Conservation (phyloP, 495 filamentous ascomycete genomes). For the Aspergillus homomorphus region DNA sequence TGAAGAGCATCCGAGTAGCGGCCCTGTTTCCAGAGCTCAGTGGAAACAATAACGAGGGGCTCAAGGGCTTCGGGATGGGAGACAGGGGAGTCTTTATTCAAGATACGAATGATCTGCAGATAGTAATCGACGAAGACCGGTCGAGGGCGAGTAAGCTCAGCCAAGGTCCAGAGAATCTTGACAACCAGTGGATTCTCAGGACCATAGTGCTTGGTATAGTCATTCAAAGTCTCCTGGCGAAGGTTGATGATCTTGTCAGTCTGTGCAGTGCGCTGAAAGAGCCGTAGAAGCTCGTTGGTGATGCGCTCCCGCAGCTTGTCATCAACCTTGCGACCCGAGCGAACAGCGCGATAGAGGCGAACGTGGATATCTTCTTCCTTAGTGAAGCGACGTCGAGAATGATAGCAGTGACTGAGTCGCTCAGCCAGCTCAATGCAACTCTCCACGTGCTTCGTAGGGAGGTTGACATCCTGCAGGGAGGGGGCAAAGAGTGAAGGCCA, state of each 20-base stretch:
- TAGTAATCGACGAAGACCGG: conserved; percentile 42
- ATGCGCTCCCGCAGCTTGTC: conserved; percentile 34
- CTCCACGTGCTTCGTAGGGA: conserved; percentile 31
- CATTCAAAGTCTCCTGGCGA: conserved; percentile 35
- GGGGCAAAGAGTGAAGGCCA: conserved; percentile 37
- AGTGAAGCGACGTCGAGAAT: conserved; percentile 33
- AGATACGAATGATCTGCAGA: conserved; percentile 32
- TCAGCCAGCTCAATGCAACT: conserved; percentile 30
- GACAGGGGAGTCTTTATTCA: conserved; percentile 35
- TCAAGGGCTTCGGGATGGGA: conserved; percentile 38
- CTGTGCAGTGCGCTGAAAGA: conserved; percentile 32
- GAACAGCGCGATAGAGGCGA: conserved; percentile 34
- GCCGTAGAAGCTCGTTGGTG: conserved; percentile 28
- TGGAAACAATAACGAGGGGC: conserved; percentile 35
- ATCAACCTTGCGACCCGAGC: conserved; percentile 28
- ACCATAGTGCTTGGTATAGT: conserved; percentile 36
- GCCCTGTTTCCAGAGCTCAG: conserved; percentile 38
- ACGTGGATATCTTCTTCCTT: conserved; percentile 37
- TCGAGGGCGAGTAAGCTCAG: conserved; percentile 35
- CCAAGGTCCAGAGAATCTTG: conserved; percentile 33
- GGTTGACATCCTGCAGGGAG: conserved; percentile 33
- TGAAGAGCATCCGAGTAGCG: conserved; percentile 37
- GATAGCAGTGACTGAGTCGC: conserved; percentile 36
- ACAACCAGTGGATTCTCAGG: conserved; percentile 32
- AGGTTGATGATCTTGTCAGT: conserved; percentile 34